Evolutionary conservation across 1,284 basidiomycete species (phyloP).

Genomic region (Rhodotorula sp.): DNA sequence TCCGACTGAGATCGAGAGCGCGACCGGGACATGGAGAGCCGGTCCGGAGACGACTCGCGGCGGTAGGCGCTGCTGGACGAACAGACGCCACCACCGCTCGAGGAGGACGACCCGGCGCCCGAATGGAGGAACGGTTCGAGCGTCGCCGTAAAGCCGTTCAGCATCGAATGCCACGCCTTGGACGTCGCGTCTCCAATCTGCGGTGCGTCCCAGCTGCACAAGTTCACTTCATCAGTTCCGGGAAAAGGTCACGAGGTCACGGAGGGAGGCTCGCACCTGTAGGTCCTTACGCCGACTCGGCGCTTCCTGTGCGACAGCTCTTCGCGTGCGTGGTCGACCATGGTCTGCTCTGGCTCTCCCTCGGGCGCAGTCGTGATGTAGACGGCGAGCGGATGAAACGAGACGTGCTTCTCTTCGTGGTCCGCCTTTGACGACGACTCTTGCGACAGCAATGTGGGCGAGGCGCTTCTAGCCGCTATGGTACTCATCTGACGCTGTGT

Average conservation of each 20-base stretch:
- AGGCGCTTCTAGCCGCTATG: neutral
- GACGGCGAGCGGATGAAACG: conserved; percentile 26
- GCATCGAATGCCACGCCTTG: conserved; percentile 21
- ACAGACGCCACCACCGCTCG: conserved; percentile 4
- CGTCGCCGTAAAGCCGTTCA: conserved; percentile 16
- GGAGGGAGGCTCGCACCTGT: conserved; percentile 11
- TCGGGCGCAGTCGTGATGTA: conserved; percentile 18
- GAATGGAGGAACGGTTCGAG: conserved; percentile 21
- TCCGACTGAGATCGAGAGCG: neutral
- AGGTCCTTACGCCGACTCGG: conserved; percentile 20
- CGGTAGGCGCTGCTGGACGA: neutral
- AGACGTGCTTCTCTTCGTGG: conserved; percentile 11
- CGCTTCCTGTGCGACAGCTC: neutral
- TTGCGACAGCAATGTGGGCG: neutral
- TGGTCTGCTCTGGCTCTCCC: conserved; percentile 18
- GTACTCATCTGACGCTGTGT: too few relatives aligned
- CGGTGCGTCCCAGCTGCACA: conserved; percentile 25
- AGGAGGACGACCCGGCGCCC: neutral
- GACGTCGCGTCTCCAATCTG: conserved; percentile 7
- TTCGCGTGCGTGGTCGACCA: conserved; percentile 8
- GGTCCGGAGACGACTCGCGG: conserved; percentile 19
- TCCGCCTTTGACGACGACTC: neutral
- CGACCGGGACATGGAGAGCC: neutral
- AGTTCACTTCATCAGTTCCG: neutral
- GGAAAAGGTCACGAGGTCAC: neutral